Evolutionary conservation across 2,329 filamentous ascomycete species (phyloP).

Genomic region (Phoma sp.): DNA sequence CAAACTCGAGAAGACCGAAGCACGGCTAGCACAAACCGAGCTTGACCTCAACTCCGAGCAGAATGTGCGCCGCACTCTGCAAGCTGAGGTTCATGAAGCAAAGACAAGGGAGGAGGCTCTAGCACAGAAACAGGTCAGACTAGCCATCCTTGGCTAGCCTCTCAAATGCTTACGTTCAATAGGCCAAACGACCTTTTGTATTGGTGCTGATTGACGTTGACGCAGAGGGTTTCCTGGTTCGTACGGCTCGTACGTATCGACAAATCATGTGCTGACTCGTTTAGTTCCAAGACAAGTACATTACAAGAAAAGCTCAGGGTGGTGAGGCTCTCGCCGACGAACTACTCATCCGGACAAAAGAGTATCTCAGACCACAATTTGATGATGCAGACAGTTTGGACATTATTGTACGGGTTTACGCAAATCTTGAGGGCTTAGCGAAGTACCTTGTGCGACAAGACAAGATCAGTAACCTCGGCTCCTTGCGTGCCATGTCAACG

Average conservation of each 20-base stretch:
- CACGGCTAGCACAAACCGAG: constrained; percentile 43
- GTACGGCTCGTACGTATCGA: background rate
- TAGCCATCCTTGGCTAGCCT: background rate
- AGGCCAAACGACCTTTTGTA: constrained; percentile 44
- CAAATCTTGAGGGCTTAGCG: constrained; percentile 46
- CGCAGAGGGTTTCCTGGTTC: constrained; percentile 45
- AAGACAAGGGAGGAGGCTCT: constrained; percentile 35
- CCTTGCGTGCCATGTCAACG: constrained; percentile 44
- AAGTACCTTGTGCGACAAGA: constrained; percentile 45
- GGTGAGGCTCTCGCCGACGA: constrained; percentile 46
- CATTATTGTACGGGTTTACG: constrained; percentile 44
- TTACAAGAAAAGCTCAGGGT: constrained; percentile 43
- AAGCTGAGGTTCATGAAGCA: constrained; percentile 42
- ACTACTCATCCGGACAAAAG: constrained; percentile 40
- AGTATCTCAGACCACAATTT: constrained; percentile 44
- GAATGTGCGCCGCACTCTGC: constrained; percentile 45
- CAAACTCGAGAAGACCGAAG: constrained; percentile 47
- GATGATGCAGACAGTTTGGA: constrained; percentile 45
- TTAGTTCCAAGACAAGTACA: constrained; percentile 47
- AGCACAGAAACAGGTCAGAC: constrained; percentile 38
- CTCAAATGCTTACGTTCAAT: constrained; percentile 15
- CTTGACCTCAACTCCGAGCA: constrained; percentile 47
- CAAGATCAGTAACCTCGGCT: constrained; percentile 44
- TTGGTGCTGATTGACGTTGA: constrained; percentile 47
- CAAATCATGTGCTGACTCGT: background rate